phyloP scores from a whole-genome alignment of 2,329 filamentous ascomycete genomes.

The Macrophomina pseudophaseolina region DNA sequence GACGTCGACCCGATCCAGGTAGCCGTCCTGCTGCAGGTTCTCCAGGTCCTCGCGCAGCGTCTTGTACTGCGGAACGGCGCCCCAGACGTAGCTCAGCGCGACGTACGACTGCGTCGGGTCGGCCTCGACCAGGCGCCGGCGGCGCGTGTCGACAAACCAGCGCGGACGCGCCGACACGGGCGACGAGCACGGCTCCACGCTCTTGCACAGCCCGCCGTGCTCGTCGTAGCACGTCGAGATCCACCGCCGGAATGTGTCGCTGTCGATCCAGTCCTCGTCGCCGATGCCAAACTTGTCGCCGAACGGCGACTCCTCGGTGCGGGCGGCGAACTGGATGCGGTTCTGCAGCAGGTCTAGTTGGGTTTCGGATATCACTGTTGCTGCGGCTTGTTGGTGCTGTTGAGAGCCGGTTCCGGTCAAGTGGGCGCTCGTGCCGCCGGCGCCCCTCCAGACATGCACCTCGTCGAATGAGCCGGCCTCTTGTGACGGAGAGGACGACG shows the following conservation, averaged over 20 bases:
- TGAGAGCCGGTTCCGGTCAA: conserved; percentile 10
- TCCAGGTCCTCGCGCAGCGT: conserved; percentile 11
- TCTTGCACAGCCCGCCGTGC: conserved; percentile 5
- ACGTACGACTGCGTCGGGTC: conserved; percentile 27
- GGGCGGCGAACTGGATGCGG: neutral
- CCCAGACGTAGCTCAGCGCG: conserved; percentile 32
- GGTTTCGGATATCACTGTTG: neutral
- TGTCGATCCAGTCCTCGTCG: conserved; percentile 14
- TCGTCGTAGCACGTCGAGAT: neutral
- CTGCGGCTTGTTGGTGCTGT: neutral
- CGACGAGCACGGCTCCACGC: neutral
- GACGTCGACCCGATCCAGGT: conserved; percentile 9
- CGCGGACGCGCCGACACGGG: neutral
- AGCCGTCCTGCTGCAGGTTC: conserved; percentile 13
- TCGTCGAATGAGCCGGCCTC: neutral
- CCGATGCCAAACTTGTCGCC: conserved; percentile 4
- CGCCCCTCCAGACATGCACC: conserved; percentile 11
- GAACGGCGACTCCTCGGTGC: neutral
- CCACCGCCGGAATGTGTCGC: neutral
- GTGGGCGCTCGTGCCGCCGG: conserved; percentile 12
- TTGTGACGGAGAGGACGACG: neutral
- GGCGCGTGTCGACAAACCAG: conserved; percentile 15
- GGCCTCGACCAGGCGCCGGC: conserved; percentile 1
- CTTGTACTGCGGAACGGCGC: conserved; percentile 24
- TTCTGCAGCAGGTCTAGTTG: conserved; percentile 8